Evolutionary conservation across 352 stramenopile genomes (phyloP).

Genomic region (Globisporangium megalacanthum): DNA sequence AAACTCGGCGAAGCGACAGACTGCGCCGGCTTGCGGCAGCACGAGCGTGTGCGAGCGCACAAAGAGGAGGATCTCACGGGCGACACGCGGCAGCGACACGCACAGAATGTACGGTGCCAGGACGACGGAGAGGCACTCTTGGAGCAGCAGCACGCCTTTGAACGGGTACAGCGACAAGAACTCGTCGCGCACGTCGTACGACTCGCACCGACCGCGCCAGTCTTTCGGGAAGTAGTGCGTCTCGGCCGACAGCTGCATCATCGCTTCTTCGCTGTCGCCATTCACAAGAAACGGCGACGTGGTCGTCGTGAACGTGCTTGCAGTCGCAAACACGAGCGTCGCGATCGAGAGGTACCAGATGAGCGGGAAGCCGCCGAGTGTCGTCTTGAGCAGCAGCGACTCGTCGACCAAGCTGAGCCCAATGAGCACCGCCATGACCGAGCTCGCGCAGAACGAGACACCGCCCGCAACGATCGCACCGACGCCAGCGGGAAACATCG

Average conservation of each 20-base stretch:
- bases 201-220: slow-evolving; percentile 88
- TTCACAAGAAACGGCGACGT: slow-evolving; percentile 67
- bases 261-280: slow-evolving; percentile 76
- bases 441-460: slow-evolving; percentile 94
- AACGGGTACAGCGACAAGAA: slow-evolving; percentile 92
- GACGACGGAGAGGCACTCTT: slow-evolving; percentile 92
- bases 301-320: slow-evolving; percentile 71
- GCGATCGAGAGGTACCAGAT: slow-evolving; percentile 97
- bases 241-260: slow-evolving; percentile 83
- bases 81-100: slow-evolving; percentile 89
- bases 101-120: slow-evolving; percentile 96
- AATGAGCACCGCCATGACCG: slow-evolving; percentile 93
- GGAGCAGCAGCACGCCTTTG: slow-evolving; percentile 91
- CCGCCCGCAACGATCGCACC: slow-evolving; percentile 89
- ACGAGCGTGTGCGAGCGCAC: slow-evolving; percentile 90
- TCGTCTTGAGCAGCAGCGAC: slow-evolving; percentile 93
- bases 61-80: slow-evolving; percentile 92
- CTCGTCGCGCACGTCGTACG: slow-evolving; percentile 81
- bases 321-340: slow-evolving; percentile 74
- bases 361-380: slow-evolving; percentile 91
- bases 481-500: slow-evolving; percentile 90
- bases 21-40: slow-evolving; percentile 89
- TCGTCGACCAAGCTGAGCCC: slow-evolving; percentile 93
- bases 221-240: slow-evolving; percentile 96
- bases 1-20: slow-evolving; percentile 95